Evolutionary conservation across 495 filamentous ascomycete genomes (phyloP), one percentile per base, ranked within the genome.

Genomic region (Halenospora varia): DNA sequence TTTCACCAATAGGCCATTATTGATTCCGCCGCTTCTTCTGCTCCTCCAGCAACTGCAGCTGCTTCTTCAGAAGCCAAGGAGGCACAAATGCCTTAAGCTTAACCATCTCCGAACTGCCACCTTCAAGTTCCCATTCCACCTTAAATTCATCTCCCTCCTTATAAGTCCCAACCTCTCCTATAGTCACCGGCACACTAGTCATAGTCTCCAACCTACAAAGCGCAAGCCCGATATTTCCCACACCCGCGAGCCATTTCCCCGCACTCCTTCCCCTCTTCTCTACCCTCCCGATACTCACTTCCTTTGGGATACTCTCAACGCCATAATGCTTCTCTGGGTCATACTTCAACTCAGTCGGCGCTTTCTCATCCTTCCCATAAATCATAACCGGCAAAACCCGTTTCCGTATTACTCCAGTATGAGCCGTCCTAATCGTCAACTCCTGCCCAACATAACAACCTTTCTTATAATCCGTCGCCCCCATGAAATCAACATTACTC

Each of bases 401-500:
- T 76, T 96, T 96, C 64, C 94, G 77, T 45, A 97, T 90, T 10
- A 98, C 89, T 35, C 94, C 94, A 1, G 87, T 92, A 70, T 97
- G 94, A 66, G 90, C 85, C 0, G 95, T 97, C 22, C 94, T 84
- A 46, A 96, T 96, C 8, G 95, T 97, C 51, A 97, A 77, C 69
- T 98, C 94, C 73, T 98, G 94, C 0, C 94, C 94, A 0, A 97
- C 85, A 70, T 98, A 98, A 71, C 94, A 98, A 1, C 94, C 94
- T 73, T 98, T 98, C 48, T 83, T 80, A 71, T 95, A 98, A 74
- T 97, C 91, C 42, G 97, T 82, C 2, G 79, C 95, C 17, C 79
- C 77, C 78, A 86, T 85, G 61, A 88, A 76, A 70, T 98, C 94
- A 61, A 96, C 75, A 68, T 96, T 94, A 57, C 75, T 84, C 68